Evolutionary conservation across 2,329 filamentous ascomycete genomes (phyloP).

Genomic region (Paecilomyces sp.): DNA sequence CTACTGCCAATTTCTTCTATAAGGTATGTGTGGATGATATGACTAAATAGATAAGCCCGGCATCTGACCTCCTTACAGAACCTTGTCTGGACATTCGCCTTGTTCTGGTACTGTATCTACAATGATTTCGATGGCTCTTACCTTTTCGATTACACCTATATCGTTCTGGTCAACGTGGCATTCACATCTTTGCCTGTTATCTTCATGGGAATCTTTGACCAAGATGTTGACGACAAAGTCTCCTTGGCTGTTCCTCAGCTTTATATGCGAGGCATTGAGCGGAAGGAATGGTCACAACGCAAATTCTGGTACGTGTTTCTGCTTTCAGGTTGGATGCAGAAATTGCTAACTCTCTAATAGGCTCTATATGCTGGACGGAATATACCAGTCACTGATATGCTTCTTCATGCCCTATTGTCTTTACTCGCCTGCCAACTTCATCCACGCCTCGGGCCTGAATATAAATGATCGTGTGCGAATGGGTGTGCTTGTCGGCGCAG

Average conservation of each 20-base stretch:
- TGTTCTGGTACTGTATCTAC: constrained; percentile 97
- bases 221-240: constrained; percentile 91
- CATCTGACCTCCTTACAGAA: constrained; percentile 51
- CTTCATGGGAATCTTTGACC: constrained; percentile 92
- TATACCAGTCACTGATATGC: constrained; percentile 89
- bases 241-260: constrained; percentile 91
- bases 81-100: constrained; percentile 90
- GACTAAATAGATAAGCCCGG: background rate
- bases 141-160: constrained; percentile 96
- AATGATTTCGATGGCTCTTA: constrained; percentile 96
- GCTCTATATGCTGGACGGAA: constrained; percentile 88
- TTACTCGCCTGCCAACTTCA: constrained; percentile 61
- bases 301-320: constrained; percentile 79
- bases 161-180: constrained; percentile 89
- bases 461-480: constrained; percentile 76
- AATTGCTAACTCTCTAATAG: constrained; percentile 40
- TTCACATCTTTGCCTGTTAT: constrained; percentile 95
- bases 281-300: constrained; percentile 87
- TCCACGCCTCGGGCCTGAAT: constrained; percentile 64
- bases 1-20: constrained; percentile 98
- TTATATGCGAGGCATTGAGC: constrained; percentile 91
- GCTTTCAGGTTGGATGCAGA: background rate
- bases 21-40: constrained; percentile 50
- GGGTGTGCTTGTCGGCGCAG: constrained; percentile 78
- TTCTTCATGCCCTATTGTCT: constrained; percentile 90